Base-by-base conservation (phyloP, 768 basidiomycete species). In the Rhodosporidiobolus sp. region DNA sequence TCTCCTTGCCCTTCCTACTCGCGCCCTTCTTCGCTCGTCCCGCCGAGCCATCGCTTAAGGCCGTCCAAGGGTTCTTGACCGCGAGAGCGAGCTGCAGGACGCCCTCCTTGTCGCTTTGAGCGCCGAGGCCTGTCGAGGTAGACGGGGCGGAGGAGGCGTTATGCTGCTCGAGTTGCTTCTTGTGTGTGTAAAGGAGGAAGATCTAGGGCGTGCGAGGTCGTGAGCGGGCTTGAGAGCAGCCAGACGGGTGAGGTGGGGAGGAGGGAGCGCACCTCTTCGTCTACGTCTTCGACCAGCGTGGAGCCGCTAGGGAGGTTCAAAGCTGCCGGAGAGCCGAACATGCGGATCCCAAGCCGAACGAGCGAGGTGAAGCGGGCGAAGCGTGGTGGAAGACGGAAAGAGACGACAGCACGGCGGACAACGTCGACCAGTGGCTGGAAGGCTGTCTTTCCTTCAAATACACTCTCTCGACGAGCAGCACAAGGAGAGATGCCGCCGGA, bases 131-230 rank as follows among this genome's bases (percentile, higher is more conserved):
- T 26, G 3, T 19, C n/a, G 35, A 22, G 35, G n/a, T n/a, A n/a
- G 26, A 34, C 32, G 22, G 19, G 22, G 53, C n/a, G 26, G 24
- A 30, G 30, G 43, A 14, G 24, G 34, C 19, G 4, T 2, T 34
- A 14, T 34, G n/a, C 14, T 24, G 17, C 30, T 16, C 12, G 9
- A 45, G 38, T 28, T 52, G 69, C 38, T 63, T 59, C 54, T 74
- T 74, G 34, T 49, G n/a, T 6, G 68, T 69, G 50, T 66, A 66
- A 30, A 69, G 68, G 10, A 69, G 60, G 60, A 74, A 73, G 60
- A 69, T 74, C 72, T 74, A 48, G 28, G 7, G 11, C 20, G n/a
- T 46, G 4, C 57, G 28, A 59, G 48, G 11, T 28, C 30, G 60
- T 35, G 58, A 45, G 58, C 28, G 28, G 9, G 20, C 28, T 14